Conservation (phyloP, 805 yeast genomes). For the Nakazawaea pomicola region DNA sequence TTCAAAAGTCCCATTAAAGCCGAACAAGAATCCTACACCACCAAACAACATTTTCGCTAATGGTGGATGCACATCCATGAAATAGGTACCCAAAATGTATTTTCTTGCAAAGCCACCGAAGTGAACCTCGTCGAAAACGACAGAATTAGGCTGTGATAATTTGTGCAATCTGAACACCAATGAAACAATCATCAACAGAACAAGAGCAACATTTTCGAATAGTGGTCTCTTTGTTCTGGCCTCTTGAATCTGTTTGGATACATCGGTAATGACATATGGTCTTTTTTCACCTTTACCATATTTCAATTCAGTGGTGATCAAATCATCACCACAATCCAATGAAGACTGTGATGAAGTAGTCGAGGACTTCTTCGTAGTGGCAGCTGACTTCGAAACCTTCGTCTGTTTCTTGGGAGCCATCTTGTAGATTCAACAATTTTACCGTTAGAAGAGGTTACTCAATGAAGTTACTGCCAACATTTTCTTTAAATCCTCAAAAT, state of each 20-base stretch:
- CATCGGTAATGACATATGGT: constrained; percentile 48
- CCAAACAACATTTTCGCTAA: constrained; percentile 73
- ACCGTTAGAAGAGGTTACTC: no score
- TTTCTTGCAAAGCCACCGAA: constrained; percentile 95
- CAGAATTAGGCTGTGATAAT: constrained; percentile 67
- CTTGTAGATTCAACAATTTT: not conserved
- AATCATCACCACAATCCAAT: constrained; percentile 4
- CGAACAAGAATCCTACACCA: constrained; percentile 60
- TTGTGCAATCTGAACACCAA: constrained; percentile 53
- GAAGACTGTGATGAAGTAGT: not conserved
- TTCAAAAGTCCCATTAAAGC: constrained; percentile 66
- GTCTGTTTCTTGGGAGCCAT: constrained; percentile 4
- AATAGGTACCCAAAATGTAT: constrained; percentile 60
- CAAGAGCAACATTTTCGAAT: constrained; percentile 34
- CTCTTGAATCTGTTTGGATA: constrained; percentile 34
- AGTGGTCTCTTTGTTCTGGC: constrained; percentile 34
- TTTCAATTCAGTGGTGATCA: constrained; percentile 35
- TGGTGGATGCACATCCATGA: constrained; percentile 80
- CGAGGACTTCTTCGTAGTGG: no score
- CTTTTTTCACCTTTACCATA: constrained; percentile 48
- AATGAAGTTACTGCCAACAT: no score
- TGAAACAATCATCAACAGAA: constrained; percentile 45
- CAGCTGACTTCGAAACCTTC: constrained; percentile 1
- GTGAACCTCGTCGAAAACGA: constrained; percentile 90
- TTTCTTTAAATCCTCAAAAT: not conserved